These are phyloP conservation scores for Coniochaeta hoffmannii DNA, from an alignment of 2,329 filamentous ascomycete genomes.

Conservation along the genomic window DNA sequence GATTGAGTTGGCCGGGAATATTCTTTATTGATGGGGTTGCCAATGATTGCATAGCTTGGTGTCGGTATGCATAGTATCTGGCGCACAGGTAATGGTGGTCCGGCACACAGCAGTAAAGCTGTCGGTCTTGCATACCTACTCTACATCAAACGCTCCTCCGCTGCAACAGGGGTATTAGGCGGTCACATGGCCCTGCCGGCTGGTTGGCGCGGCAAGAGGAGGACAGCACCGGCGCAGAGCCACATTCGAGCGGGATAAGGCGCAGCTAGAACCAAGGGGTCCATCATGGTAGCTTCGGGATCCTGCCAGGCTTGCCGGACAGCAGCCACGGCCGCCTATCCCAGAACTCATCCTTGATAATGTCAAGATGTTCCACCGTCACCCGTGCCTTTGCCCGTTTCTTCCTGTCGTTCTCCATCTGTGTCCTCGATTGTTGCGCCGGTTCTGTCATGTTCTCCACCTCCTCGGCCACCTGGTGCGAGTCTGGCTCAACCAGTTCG, in stretches of 20 bases:
- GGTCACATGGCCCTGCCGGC: no score
- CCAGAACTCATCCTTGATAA: conserved; percentile 97
- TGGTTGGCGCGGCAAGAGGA: no score
- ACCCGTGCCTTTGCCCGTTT: conserved; percentile 72
- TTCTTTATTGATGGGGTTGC: background rate
- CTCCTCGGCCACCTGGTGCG: conserved; percentile 36
- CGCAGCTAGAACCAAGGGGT: background rate
- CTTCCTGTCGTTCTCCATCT: conserved; percentile 77
- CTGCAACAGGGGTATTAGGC: no score
- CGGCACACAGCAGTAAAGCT: no score
- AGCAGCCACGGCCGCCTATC: conserved; percentile 75
- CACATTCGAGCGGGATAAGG: background rate
- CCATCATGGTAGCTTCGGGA: conserved; percentile 49
- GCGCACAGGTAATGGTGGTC: no score
- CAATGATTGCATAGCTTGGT: background rate
- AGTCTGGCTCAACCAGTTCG: conserved; percentile 56
- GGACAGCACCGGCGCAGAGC: no score
- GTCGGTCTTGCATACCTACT: no score
- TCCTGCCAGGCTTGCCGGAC: conserved; percentile 64
- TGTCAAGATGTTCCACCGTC: conserved; percentile 78
- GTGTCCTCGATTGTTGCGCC: conserved; percentile 62
- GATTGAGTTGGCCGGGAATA: background rate
- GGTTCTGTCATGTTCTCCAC: conserved; percentile 45
- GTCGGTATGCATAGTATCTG: background rate
- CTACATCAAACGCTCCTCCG: no score